A percentile compares a stretch with the other conserved stretches of the same genome.
phyloP scores from a whole-genome alignment of 2,329 filamentous ascomycete genomes.

The Tricladium varicosporioides region DNA sequence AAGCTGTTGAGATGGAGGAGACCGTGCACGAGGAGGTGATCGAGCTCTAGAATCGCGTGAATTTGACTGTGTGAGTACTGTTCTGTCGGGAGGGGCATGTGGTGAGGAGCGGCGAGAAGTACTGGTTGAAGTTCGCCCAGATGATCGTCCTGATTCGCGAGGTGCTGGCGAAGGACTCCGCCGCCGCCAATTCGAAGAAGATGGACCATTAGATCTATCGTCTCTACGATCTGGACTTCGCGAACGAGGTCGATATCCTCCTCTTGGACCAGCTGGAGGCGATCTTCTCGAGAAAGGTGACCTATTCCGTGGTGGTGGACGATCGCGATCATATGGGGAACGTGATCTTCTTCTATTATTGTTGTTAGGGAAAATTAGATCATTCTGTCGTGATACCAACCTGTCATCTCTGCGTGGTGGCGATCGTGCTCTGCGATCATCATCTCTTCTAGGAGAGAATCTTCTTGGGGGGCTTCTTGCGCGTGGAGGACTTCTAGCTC shows the following conservation, averaged over 20 bases:
- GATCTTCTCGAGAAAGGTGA: conserved; percentile 34
- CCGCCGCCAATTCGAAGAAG: conserved; percentile 49
- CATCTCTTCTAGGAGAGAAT: conserved; percentile 37
- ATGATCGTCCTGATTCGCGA: conserved; percentile 46
- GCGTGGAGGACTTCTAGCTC: conserved; percentile 36
- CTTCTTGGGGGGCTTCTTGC: conserved; percentile 32
- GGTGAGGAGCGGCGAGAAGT: conserved; percentile 63
- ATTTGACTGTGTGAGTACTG: conserved; percentile 39
- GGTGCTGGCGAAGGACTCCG: conserved; percentile 52
- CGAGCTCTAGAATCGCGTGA: conserved; percentile 31
- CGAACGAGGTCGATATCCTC: conserved; percentile 39
- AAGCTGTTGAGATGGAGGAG: conserved; percentile 23
- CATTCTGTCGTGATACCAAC: conserved; percentile 10
- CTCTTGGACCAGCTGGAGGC: conserved; percentile 36
- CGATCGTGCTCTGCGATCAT: conserved; percentile 39
- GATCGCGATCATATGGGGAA: conserved; percentile 35
- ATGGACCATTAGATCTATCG: conserved; percentile 40
- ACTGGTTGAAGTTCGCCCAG: conserved; percentile 53
- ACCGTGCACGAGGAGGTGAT: conserved; percentile 29
- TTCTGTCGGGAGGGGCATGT: conserved; percentile 52
- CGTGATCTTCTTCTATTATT: conserved; percentile 32
- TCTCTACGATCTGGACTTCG: conserved; percentile 52
- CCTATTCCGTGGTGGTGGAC: conserved; percentile 28
- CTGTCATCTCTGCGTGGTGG: conserved; percentile 33
- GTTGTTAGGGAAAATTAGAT: neutral